Conservation (phyloP, 371 early-diverging fungal genomes). For the Mucor piriformis region DNA sequence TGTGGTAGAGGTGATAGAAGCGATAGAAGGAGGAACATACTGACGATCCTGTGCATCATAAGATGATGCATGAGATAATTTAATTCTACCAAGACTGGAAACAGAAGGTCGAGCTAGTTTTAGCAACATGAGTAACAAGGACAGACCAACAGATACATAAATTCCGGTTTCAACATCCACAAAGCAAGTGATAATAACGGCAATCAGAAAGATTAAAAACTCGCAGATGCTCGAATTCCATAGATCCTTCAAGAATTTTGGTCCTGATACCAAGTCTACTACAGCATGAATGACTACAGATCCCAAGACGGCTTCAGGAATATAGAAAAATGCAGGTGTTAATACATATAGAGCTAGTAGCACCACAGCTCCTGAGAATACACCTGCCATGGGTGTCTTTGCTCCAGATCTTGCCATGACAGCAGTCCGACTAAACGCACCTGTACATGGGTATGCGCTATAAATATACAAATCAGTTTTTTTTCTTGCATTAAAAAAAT, state of each 20-base stretch:
- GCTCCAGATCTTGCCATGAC: slow-evolving; percentile 82
- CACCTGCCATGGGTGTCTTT: slow-evolving; percentile 79
- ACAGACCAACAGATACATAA: slow-evolving; percentile 58
- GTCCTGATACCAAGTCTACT: slow-evolving; percentile 53
- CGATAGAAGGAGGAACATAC: background rate
- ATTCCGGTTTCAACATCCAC: slow-evolving; percentile 66
- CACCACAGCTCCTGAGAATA: slow-evolving; percentile 75
- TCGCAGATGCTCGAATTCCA: slow-evolving; percentile 52
- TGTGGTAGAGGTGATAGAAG: background rate
- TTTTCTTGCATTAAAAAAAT: background rate
- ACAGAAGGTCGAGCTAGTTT: slow-evolving; percentile 63
- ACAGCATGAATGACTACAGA: slow-evolving; percentile 83
- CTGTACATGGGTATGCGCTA: slow-evolving; percentile 84
- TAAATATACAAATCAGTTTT: background rate
- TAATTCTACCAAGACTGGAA: slow-evolving; percentile 28
- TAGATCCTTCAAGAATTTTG: slow-evolving; percentile 28
- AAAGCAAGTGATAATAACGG: slow-evolving; percentile 69
- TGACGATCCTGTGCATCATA: background rate
- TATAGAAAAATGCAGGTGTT: slow-evolving; percentile 84
- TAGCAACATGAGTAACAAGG: slow-evolving; percentile 60
- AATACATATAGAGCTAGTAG: slow-evolving; percentile 76
- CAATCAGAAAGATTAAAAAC: slow-evolving; percentile 50
- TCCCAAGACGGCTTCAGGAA: slow-evolving; percentile 77
- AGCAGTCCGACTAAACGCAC: slow-evolving; percentile 90
- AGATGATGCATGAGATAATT: background rate